Evolutionary conservation across 1,139 yeast species (phyloP), one percentile per base, ranked within the genome.

Genomic region (Geotrichum australiense): DNA sequence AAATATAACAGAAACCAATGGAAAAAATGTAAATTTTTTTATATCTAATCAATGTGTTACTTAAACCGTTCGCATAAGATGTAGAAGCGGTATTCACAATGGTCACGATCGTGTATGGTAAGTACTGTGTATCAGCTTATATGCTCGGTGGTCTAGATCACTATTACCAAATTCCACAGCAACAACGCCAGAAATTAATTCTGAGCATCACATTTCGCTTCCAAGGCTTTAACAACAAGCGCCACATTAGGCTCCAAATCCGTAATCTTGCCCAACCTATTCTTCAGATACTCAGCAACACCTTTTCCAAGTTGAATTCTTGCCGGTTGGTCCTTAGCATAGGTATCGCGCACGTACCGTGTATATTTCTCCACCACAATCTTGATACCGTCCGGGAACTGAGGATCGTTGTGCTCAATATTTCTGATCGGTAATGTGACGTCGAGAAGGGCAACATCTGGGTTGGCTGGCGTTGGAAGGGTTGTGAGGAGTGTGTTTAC

Each of bases 351-450:
- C 27, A 49, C 41, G 56, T 77, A 76, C 1, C 86, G 82, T 50
- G 74, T 65, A 59, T 76, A 84, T 56, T 80, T 78, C 55, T 80
- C 81, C 31, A 87, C 83, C 14, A 87, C 71, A 28, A 73, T 69
- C 61, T 83, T 86, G 52, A 89, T 69, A 42, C 65, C 61, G 42
- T 73, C 78, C 10, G 84, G 76, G 57, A 82, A 77, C 7, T 58
- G 53, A 2, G 64, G 58, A 44, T 69, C 67, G 3, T 53, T 44
- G 25, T 68, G 58, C 0, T 57, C 52, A 35, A 68, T 57, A 51
- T 71, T 74, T 58, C 94, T 75, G 29, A 87, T 66, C 2, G 91
- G 83, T 47, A 84, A 64, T 1, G 80, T 74, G 41, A 84, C 67
- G 54, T 81, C 85, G 49, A 78, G 62, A 12, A 80, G 51, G 18